phyloP scores from a whole-genome alignment of 768 basidiomycete genomes.

The Erythrobasidium yunnanense region DNA sequence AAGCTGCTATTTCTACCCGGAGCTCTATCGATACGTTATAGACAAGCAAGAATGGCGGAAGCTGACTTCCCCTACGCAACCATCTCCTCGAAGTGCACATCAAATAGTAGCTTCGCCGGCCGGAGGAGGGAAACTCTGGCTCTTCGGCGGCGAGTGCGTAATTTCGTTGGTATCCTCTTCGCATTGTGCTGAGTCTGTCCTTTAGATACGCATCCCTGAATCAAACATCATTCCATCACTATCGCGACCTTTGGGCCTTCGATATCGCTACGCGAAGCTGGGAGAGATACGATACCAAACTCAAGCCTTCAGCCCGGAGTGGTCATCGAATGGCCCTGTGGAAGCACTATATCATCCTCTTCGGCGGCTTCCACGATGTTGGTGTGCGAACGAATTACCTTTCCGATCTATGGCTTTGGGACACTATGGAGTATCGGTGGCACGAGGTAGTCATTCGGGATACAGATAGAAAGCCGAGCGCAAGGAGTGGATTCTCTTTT shows the following conservation, averaged over 20 bases:
- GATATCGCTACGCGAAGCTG: slow-evolving; percentile 66
- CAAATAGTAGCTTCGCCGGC: slow-evolving; percentile 62
- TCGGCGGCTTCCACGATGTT: slow-evolving; percentile 76
- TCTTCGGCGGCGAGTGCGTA: slow-evolving; percentile 69
- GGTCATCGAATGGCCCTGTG: slow-evolving; percentile 85
- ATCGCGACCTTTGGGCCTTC: slow-evolving; percentile 73
- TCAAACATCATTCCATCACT: slow-evolving; percentile 55
- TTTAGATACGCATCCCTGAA: slow-evolving; percentile 37
- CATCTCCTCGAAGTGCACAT: slow-evolving; percentile 78
- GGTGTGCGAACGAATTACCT: slow-evolving; percentile 56
- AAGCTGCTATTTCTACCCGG: slow-evolving; percentile 71
- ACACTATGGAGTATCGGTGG: slow-evolving; percentile 54
- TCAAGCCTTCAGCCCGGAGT: slow-evolving; percentile 64
- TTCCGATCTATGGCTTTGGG: slow-evolving; percentile 87
- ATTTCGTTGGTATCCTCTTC: too few relatives aligned
- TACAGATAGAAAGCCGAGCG: slow-evolving; percentile 59
- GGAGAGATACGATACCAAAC: slow-evolving; percentile 80
- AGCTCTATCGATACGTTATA: slow-evolving; percentile 73
- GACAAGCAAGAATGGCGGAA: slow-evolving; percentile 87
- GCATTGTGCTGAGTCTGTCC: too few relatives aligned
- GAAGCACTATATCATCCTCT: slow-evolving; percentile 76
- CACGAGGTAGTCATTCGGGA: slow-evolving; percentile 61
- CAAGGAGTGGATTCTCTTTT: slow-evolving; percentile 63
- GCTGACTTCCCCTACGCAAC: slow-evolving; percentile 71
- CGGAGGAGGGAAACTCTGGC: slow-evolving; percentile 72